phyloP scores from a whole-genome alignment of 2,329 filamentous ascomycete genomes.

The Fusarium dlaminii region DNA sequence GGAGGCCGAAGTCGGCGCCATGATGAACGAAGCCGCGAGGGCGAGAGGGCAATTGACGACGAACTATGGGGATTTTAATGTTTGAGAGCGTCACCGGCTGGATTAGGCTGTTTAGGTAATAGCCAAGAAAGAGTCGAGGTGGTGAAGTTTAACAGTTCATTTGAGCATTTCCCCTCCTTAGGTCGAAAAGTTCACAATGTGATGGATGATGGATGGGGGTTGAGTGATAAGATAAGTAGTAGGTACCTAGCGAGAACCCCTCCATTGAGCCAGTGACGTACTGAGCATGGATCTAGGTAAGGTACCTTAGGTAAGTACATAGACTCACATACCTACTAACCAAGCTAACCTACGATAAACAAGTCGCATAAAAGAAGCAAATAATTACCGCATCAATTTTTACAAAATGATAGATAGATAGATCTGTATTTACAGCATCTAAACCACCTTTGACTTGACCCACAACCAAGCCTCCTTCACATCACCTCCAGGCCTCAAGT shows the following conservation, averaged over 20 bases:
- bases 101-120: not conserved
- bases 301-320: no score
- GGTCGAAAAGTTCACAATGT: conserved; percentile 27
- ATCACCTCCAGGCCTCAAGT: conserved; percentile 50
- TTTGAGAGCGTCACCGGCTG: not conserved
- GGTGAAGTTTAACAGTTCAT: conserved; percentile 5
- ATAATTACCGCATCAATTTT: not conserved
- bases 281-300: not conserved
- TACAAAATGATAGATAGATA: not conserved
- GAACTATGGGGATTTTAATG: not conserved
- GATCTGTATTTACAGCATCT: not conserved
- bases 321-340: not conserved
- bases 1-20: conserved; percentile 41
- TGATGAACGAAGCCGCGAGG: conserved; percentile 22
- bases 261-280: conserved; percentile 27
- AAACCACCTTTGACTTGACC: conserved; percentile 7
- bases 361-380: not conserved
- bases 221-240: conserved; percentile 39
- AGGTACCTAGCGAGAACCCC: conserved; percentile 15
- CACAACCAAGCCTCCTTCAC: conserved; percentile 34
- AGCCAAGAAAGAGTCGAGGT: not conserved
- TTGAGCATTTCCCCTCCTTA: conserved; percentile 25
- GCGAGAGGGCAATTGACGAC: not conserved
- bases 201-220: not conserved
- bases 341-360: not conserved